Evolutionary conservation across 352 stramenopile species (phyloP), one percentile per base, ranked within the genome.

Genomic region (Globisporangium spiculum): DNA sequence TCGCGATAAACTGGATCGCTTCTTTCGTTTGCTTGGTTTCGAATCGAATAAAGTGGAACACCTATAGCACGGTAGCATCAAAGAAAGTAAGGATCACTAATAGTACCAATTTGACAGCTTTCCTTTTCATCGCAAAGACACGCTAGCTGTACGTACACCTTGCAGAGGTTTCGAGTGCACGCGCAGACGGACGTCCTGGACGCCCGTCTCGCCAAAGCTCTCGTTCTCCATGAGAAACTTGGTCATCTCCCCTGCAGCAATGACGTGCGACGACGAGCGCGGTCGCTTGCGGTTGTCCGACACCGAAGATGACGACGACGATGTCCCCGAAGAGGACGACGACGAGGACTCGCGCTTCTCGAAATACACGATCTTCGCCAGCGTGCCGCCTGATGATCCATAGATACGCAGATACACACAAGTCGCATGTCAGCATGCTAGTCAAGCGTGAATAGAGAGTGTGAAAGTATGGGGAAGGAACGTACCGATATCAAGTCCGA

Each of bases 351-450:
- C 78, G 53, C 76, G 74, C 34, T 93, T 89, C 69, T 98, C 92
- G 67, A 98, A 98, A 76, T 98, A 98, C 60, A 98, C 94, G 68
- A 98, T 96, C 79, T 99, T 99, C 27, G 86, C 90, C 60, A 99
- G 79, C 41, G 94, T 98, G 0, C 95, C 96, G 20, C 96, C 92
- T 84, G 87, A 8, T 12, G 10, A 1, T 12, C 50, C 34, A 34
- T 18, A 56, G 26, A 16, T 16, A 50, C 14, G 52, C 38, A 71
- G 4, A 9, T 26, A 69, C 16, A 36, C 44, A 22, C 20, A 20
- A 22, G 4, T 18, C 36, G 12, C 41, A 50, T 50, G 18, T 52
- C 18, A 52, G 44, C 44, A 52, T 75, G 14, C 75, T 74, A 73
- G 66, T 65, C 9, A 65, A 34, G 36, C 6, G 50, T 22, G 14